A percentile compares a stretch with the other conserved stretches of the same genome.
phyloP scores from a whole-genome alignment of 192 early-diverging fungal genomes.

The Coemansia sp. region DNA sequence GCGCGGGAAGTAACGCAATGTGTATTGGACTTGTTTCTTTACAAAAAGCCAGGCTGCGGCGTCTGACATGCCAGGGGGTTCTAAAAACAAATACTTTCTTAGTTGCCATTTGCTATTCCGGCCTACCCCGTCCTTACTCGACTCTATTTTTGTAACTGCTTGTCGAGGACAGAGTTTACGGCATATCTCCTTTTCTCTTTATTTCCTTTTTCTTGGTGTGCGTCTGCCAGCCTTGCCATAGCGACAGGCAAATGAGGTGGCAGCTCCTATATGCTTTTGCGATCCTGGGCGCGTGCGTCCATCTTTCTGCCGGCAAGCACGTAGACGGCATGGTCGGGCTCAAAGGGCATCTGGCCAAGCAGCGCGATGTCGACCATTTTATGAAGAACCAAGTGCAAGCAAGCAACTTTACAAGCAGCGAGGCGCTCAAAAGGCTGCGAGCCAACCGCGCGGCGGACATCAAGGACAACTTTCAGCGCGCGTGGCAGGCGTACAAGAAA shows the following conservation, averaged over 20 bases:
- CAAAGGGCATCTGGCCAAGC: constrained; percentile 23
- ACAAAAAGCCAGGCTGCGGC: constrained; percentile 2
- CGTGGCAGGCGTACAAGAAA: constrained; percentile 76
- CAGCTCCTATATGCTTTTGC: constrained; percentile 13
- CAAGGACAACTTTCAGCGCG: constrained; percentile 59
- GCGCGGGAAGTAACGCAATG: not conserved
- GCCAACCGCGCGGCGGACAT: constrained; percentile 56
- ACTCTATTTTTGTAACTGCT: not conserved
- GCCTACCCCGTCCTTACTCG: not conserved
- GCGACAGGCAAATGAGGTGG: constrained; percentile 23
- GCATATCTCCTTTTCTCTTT: not conserved
- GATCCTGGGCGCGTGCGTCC: constrained; percentile 18
- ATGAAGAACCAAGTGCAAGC: constrained; percentile 31
- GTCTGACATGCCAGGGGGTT: not conserved
- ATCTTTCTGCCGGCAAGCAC: constrained; percentile 13
- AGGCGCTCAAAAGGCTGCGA: constrained; percentile 42
- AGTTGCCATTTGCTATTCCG: not conserved
- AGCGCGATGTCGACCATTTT: constrained; percentile 33
- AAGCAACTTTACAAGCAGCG: constrained; percentile 34
- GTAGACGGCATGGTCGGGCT: constrained; percentile 42
- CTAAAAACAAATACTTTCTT: constrained; percentile 1
- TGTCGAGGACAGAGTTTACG: not conserved
- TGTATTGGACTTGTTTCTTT: not conserved
- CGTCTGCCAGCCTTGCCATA: not conserved
- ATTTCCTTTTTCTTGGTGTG: constrained; percentile 2